Evolutionary conservation across 1,139 yeast species (phyloP).

Genomic region (Candida smagusa): DNA sequence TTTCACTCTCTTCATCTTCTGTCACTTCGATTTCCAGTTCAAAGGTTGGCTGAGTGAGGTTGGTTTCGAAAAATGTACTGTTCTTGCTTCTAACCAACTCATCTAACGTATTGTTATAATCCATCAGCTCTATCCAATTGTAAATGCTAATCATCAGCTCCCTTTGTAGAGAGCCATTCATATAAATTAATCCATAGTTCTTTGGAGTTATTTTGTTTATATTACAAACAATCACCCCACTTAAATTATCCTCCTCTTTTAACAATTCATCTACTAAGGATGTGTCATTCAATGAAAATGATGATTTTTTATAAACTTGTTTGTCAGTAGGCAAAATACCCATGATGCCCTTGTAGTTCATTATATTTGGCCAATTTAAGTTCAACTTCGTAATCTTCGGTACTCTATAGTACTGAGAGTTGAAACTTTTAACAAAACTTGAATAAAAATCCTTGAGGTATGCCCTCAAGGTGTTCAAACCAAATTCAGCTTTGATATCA

Average conservation of each 20-base stretch:
- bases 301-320: conserved; percentile 27
- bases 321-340: conserved; percentile 23
- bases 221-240: conserved; percentile 7
- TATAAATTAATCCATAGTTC: conserved; percentile 32
- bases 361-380: conserved; percentile 32
- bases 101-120: conserved; percentile 28
- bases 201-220: conserved; percentile 15
- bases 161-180: conserved; percentile 12
- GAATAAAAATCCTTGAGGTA: conserved; percentile 27
- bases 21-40: conserved; percentile 3
- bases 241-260: conserved; percentile 5
- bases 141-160: conserved; percentile 24
- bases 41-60: conserved; percentile 8
- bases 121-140: conserved; percentile 33
- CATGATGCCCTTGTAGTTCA: conserved; percentile 36
- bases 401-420: conserved; percentile 20
- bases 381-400: conserved; percentile 20
- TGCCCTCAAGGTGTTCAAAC: conserved; percentile 14
- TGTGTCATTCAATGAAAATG: conserved; percentile 20
- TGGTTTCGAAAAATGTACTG: conserved; percentile 16
- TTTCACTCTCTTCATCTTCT: conserved; percentile 2
- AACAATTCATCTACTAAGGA: conserved; percentile 17
- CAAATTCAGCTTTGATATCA: conserved; percentile 16
- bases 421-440: conserved; percentile 27
- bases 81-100: conserved; percentile 16